Base-by-base conservation (phyloP, 768 basidiomycete species). In the Suillus subluteus region DNA sequence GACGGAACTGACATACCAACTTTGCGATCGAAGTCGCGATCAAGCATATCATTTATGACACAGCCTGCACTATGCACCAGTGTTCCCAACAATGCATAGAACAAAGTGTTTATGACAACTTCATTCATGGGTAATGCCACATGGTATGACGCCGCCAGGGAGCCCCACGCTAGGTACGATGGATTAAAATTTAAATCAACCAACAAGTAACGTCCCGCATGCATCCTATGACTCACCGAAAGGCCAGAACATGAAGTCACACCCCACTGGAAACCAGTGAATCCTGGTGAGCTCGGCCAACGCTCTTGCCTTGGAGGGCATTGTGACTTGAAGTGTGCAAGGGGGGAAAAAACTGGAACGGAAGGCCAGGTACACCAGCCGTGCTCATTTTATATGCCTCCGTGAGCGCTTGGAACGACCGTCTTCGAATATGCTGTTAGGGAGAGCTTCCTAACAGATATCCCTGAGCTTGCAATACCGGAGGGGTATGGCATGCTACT, bases 31-130 rank as follows among this genome's bases (percentile, higher is more conserved):
- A 86, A 76, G 30, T 84, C 70, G 15, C 82, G 79, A 71, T 87
- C 86, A 62, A 85, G 81, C 21, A 87, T 86, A 66, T 87, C 86
- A 66, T 87, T 87, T 40, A 86, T 75, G 3, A 85, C 85, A 68
- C 86, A 86, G 1, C 85, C 86, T 2, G 85, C 84, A 63, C 82
- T 76, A 43, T 82, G 81, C 40, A 86, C 40, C 11, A 69, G 43
- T 12, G 66, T 70, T 15, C 70, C 40, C 15, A 61, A 30, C 26
- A 61, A 30, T 30, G 58, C 58, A 41, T 61, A 61, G 26, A 61
- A 61, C 38, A 61, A 43, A 41, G 40, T 61, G 40, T 30, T 61
- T 11, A 5, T 21, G 4, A 21, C 23, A 11, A 61, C 58, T 12
- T 61, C 11, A 5, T 16, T 21, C 58, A 61, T 61, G 3, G 58